Evolutionary conservation across 768 basidiomycete genomes (phyloP).

Genomic region (Tephrocybe rancida): DNA sequence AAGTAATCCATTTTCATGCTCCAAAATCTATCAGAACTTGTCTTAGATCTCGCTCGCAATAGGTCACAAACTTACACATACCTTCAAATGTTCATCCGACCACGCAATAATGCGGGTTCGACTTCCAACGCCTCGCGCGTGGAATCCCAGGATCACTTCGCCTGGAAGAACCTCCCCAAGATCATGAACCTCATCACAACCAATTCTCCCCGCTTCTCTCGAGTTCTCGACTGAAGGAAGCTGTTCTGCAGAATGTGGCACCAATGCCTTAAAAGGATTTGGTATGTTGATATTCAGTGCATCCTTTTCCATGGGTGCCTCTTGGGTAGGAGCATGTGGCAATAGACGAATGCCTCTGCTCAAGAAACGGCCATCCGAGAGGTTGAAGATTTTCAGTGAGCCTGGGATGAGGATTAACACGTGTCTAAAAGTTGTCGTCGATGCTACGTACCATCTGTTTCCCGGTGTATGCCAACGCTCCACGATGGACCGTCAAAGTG

Average conservation of each 20-base stretch:
- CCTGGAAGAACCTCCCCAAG: conserved; percentile 33
- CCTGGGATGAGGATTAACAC: conserved; percentile 26
- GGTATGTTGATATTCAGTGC: conserved; percentile 39
- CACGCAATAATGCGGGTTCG: conserved; percentile 46
- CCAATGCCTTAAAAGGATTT: conserved; percentile 64
- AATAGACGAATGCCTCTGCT: conserved; percentile 41
- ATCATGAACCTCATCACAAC: conserved; percentile 32
- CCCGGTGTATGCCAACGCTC: conserved; percentile 46
- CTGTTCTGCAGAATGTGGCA: conserved; percentile 51
- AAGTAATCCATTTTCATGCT: conserved; percentile 31
- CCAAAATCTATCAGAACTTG: conserved; percentile 35
- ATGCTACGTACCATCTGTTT: conserved; percentile 45
- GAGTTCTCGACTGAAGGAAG: conserved; percentile 24
- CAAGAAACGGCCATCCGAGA: conserved; percentile 48
- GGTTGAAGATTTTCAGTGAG: conserved; percentile 39
- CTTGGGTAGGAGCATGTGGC: conserved; percentile 20
- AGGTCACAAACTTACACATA: conserved; percentile 22
- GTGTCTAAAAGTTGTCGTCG: conserved; percentile 1
- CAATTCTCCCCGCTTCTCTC: conserved; percentile 27
- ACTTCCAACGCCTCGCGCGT: conserved; percentile 25
- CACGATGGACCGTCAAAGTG: conserved; percentile 48
- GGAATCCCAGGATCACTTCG: conserved; percentile 27
- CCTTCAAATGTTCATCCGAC: conserved; percentile 45
- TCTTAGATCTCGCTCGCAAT: neutral
- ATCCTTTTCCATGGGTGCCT: conserved; percentile 30